Percentiles rank a stretch among this genome's conserved stretches.
These are phyloP conservation scores for Penicillium nordicum DNA, from an alignment of 2,329 filamentous ascomycete genomes.

Conservation along the genomic window DNA sequence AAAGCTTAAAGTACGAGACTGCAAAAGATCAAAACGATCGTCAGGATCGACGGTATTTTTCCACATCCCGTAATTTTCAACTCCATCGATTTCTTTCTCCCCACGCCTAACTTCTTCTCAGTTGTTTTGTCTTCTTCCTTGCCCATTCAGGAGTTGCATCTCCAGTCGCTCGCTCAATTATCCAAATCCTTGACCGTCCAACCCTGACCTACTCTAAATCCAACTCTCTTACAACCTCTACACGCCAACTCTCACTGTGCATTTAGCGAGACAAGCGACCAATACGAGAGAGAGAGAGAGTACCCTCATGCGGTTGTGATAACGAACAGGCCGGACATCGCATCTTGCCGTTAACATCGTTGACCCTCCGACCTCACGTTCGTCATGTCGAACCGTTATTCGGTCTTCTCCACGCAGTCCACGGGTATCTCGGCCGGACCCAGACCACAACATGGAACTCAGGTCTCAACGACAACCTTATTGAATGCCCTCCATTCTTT, in stretches of 20 bases:
- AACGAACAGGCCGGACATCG: conserved; percentile 6
- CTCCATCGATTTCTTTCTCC: conserved; percentile 8
- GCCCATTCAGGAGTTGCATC: conserved; percentile 5
- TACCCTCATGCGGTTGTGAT: conserved; percentile 8
- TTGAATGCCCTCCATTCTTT: conserved; percentile 89
- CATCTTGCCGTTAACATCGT: conserved; percentile 1
- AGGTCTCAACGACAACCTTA: conserved; percentile 88
- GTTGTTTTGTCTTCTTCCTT: conserved; percentile 3
- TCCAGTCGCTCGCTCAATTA: conserved; percentile 10
- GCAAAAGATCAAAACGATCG: conserved; percentile 2
- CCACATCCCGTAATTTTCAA: conserved; percentile 8
- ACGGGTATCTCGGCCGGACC: conserved; percentile 52
- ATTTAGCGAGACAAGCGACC: neutral
- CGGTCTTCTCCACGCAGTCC: conserved; percentile 60
- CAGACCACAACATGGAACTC: conserved; percentile 63
- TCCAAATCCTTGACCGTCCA: neutral
- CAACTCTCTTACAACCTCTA: neutral
- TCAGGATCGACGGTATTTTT: conserved; percentile 10
- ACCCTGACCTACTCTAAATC: neutral
- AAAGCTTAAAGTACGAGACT: conserved; percentile 3
- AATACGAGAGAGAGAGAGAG: neutral
- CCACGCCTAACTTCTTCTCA: conserved; percentile 1
- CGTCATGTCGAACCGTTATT: conserved; percentile 61
- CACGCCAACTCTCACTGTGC: neutral
- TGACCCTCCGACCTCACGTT: neutral